These are phyloP conservation scores for Boletus pseudopeckii DNA, from an alignment of 768 basidiomycete species.

Conservation along the genomic window DNA sequence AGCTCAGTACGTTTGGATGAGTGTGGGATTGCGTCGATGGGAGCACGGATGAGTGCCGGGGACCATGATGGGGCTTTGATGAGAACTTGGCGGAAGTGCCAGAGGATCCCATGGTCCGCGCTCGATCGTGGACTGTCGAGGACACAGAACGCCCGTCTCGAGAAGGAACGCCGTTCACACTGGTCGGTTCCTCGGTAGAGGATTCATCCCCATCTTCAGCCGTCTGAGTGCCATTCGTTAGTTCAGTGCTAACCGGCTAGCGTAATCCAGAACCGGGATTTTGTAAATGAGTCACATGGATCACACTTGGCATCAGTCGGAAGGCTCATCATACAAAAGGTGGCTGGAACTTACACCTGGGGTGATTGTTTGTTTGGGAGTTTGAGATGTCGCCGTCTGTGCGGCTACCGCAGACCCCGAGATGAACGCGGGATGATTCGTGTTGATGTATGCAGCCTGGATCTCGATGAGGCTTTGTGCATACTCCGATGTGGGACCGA, in stretches of 20 bases:
- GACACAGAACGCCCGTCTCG: constrained; percentile 71
- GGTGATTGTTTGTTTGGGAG: constrained; percentile 41
- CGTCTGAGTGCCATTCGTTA: constrained; percentile 48
- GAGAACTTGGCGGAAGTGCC: constrained; percentile 28
- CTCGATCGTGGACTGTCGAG: constrained; percentile 72
- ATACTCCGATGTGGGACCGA: constrained; percentile 97
- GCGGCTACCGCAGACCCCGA: constrained; percentile 67
- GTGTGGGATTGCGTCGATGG: constrained; percentile 32
- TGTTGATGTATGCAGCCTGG: constrained; percentile 99
- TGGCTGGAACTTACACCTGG: constrained; percentile 48
- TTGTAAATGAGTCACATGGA: constrained; percentile 13
- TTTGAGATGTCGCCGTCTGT: constrained; percentile 42
- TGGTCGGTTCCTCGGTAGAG: constrained; percentile 52
- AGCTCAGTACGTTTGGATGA: constrained; percentile 33
- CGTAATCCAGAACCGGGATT: not conserved
- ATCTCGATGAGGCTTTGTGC: constrained; percentile 94
- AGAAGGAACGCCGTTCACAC: constrained; percentile 50
- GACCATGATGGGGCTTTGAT: constrained; percentile 28
- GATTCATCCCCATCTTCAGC: constrained; percentile 66
- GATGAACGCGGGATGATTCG: constrained; percentile 95
- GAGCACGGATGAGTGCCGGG: constrained; percentile 32
- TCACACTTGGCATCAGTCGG: constrained; percentile 12
- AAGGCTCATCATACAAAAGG: constrained; percentile 3
- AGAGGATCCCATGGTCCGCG: constrained; percentile 44
- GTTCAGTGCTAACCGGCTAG: constrained; percentile 65